A percentile compares a stretch with the other conserved stretches of the same genome.
phyloP scores from a whole-genome alignment of 352 stramenopile species.

The Elongisporangium prolatum region DNA sequence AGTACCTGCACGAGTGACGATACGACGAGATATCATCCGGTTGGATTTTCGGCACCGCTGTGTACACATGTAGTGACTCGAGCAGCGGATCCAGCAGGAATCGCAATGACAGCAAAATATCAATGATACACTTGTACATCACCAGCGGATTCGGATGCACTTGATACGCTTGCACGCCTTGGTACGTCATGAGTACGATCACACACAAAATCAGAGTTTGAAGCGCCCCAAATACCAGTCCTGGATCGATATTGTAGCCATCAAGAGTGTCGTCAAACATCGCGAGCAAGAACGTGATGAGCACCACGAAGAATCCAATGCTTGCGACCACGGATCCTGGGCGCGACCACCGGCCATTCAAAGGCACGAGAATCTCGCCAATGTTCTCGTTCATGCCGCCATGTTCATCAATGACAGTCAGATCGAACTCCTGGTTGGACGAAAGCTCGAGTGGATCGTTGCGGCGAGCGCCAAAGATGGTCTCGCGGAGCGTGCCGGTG shows the following conservation, averaged over 20 bases:
- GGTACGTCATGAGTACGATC: slow-evolving; percentile 76
- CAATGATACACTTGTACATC: slow-evolving; percentile 77
- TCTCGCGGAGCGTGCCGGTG: slow-evolving; percentile 41
- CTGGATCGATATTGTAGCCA: slow-evolving; percentile 83
- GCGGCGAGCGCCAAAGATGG: slow-evolving; percentile 45
- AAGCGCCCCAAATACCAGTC: slow-evolving; percentile 70
- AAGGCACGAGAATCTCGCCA: slow-evolving; percentile 49
- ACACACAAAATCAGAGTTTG: slow-evolving; percentile 64
- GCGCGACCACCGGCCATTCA: slow-evolving; percentile 41
- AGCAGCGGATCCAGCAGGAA: slow-evolving; percentile 74
- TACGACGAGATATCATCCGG: too few relatives aligned
- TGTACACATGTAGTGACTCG: slow-evolving; percentile 45
- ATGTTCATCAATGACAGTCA: slow-evolving; percentile 74
- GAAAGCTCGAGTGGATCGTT: slow-evolving; percentile 61
- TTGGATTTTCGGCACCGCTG: slow-evolving; percentile 3
- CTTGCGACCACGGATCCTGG: slow-evolving; percentile 39
- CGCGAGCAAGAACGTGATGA: slow-evolving; percentile 34
- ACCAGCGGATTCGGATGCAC: slow-evolving; percentile 81
- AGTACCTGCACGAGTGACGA: slow-evolving; percentile 34
- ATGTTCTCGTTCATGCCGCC: slow-evolving; percentile 56
- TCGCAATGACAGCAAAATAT: slow-evolving; percentile 59
- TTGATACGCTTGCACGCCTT: slow-evolving; percentile 72
- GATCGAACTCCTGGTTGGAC: slow-evolving; percentile 60
- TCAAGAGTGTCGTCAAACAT: slow-evolving; percentile 43
- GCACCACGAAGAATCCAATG: slow-evolving; percentile 34